Base-by-base conservation (phyloP, 2,329 filamentous ascomycete genomes). In the Rutstroemia sp. region DNA sequence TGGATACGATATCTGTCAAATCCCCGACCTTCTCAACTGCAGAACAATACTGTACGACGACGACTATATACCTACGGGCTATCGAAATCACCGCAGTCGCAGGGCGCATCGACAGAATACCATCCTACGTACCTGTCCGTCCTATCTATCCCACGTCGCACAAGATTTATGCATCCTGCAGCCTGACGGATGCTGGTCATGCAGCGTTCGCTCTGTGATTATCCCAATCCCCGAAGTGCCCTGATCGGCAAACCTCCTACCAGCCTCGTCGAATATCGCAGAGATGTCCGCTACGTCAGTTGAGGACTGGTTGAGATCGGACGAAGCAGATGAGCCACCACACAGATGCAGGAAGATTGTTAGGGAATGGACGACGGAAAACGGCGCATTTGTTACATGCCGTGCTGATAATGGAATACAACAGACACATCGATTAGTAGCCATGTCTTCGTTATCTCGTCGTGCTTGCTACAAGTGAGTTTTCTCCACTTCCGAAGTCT, bases 401-500 rank as follows among this genome's bases (percentile, higher is more conserved):
- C 61, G 63, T 68, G 68, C 71, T 73, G 63, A 73, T 65, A 59
- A 71, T 67, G 63, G 62, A 64, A 66, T 58, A 44, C 57, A 64
- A 63, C 67, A 69, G 65, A 67, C 63, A 27, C 67, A 69, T 63
- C 51, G 56, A 63, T 61, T 69, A 63, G 60, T 66, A 58, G 63
- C 69, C 66, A 92, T 91, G 87, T 87, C 88, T 76, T 88, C 85
- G 60, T 80, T 91, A 67, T 89, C 87, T 71, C 87, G 88, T 74
- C 86, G 88, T 75, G 87, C 87, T 67, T 92, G 88, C 80, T 70
- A 69, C 59, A 70, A 86, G 74, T 56, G 51, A 56, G 53, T 56
- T 14, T 19, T 37, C 25, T 21, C 23, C 47, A 10, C 30, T 16
- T 34, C 7, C 42, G 27, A 45, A 23, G 34, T 34, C 17, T 21